phyloP scores from a whole-genome alignment of 2,329 filamentous ascomycete genomes.

The Monilinia laxa region DNA sequence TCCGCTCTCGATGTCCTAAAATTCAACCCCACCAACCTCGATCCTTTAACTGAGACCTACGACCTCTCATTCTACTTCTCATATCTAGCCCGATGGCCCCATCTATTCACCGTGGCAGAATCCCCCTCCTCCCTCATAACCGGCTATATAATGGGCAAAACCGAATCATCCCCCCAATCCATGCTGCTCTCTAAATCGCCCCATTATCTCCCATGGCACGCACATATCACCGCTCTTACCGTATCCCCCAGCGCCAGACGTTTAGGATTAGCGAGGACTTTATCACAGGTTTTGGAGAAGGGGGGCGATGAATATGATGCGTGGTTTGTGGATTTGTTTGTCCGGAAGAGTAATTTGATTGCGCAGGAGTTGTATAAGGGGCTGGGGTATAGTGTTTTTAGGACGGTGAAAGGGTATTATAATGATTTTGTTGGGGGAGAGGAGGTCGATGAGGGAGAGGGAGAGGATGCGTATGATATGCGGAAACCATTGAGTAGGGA shows the following conservation, averaged over 20 bases:
- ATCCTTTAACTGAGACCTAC: constrained; percentile 97
- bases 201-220: constrained; percentile 99
- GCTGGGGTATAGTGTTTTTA: constrained; percentile 89
- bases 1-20: constrained; percentile 79
- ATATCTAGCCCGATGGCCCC: constrained; percentile 94
- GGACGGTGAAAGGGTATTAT: constrained; percentile 89
- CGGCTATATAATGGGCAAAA: constrained; percentile 97
- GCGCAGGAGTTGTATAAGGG: constrained; percentile 87
- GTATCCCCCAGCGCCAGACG: constrained; percentile 84
- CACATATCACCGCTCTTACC: constrained; percentile 93
- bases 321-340: constrained; percentile 96
- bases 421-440: constrained; percentile 68
- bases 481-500: constrained; percentile 86
- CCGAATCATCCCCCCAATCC: constrained; percentile 79
- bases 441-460: constrained; percentile 72
- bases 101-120: constrained; percentile 89
- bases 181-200: constrained; percentile 71
- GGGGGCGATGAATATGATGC: constrained; percentile 78
- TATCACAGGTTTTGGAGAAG: constrained; percentile 79
- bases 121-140: constrained; percentile 84
- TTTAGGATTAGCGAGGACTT: constrained; percentile 79
- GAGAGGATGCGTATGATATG: constrained; percentile 96
- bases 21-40: constrained; percentile 92
- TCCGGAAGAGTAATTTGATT: constrained; percentile 81
- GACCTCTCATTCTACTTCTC: constrained; percentile 93